These are phyloP conservation scores for Daldinia sp. DNA, from an alignment of 2,329 filamentous ascomycete species.

Conservation along the genomic window DNA sequence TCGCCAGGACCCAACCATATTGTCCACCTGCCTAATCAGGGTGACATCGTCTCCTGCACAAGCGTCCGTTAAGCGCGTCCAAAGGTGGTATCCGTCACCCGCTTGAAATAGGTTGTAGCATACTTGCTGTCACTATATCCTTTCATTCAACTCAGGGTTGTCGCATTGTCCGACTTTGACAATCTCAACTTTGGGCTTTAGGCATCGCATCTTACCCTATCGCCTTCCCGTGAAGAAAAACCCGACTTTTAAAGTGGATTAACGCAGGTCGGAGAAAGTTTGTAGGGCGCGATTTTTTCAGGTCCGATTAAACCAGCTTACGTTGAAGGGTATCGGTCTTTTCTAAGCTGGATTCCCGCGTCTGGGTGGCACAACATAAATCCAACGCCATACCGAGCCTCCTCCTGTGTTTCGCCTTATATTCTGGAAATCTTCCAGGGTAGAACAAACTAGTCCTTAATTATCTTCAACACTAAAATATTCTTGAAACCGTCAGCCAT, in stretches of 20 bases:
- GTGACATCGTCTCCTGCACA: constrained; percentile 42
- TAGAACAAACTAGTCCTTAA: constrained; percentile 4
- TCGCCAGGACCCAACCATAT: constrained; percentile 38
- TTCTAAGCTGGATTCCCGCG: constrained; percentile 26
- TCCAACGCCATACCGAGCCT: constrained; percentile 23
- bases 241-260: constrained; percentile 21
- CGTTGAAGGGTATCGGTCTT: constrained; percentile 15
- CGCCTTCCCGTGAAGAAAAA: constrained; percentile 10
- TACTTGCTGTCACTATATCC: constrained; percentile 26
- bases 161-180: constrained; percentile 35
- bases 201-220: constrained; percentile 21
- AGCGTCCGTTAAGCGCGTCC: constrained; percentile 26
- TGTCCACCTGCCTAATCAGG: constrained; percentile 47
- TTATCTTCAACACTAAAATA: background rate
- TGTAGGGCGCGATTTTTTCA: constrained; percentile 20
- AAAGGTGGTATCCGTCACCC: constrained; percentile 31
- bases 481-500: constrained; percentile 43
- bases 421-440: constrained; percentile 25
- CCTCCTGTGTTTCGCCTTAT: constrained; percentile 22
- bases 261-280: constrained; percentile 22
- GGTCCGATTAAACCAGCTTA: constrained; percentile 22
- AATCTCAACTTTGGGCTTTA: constrained; percentile 26
- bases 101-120: constrained; percentile 15
- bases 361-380: constrained; percentile 31
- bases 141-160: constrained; percentile 25